Percentiles rank a stretch among this genome's conserved stretches.
phyloP scores from a whole-genome alignment of 176 grass and related monocot genomes.

The Otatea glauca region DNA sequence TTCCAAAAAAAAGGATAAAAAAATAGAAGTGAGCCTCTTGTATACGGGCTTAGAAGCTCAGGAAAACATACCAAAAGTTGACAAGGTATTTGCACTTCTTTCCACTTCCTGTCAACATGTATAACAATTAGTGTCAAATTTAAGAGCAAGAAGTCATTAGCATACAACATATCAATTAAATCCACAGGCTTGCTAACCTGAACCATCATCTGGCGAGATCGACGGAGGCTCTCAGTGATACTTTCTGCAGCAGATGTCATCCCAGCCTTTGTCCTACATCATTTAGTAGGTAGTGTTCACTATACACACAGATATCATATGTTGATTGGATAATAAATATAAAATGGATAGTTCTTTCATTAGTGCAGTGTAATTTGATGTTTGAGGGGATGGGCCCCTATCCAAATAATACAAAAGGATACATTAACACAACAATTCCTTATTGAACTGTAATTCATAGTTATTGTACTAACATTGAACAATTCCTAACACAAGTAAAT shows the following conservation, averaged over 20 bases:
- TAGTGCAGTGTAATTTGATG: neutral
- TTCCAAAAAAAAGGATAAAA: neutral
- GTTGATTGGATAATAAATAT: slow-evolving; percentile 12
- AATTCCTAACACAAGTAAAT: no score
- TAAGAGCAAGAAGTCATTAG: slow-evolving; percentile 14
- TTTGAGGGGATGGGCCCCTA: neutral
- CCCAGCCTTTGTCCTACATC: slow-evolving; percentile 79
- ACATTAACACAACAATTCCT: neutral
- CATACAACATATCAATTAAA: slow-evolving; percentile 24
- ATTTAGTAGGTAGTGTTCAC: neutral
- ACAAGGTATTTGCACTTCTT: slow-evolving; percentile 76
- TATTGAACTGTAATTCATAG: no score
- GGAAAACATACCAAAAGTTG: slow-evolving; percentile 73
- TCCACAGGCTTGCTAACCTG: slow-evolving; percentile 57
- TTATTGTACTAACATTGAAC: no score
- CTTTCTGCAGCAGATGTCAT: slow-evolving; percentile 94
- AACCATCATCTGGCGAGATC: slow-evolving; percentile 88
- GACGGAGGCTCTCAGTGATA: slow-evolving; percentile 83
- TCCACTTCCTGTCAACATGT: slow-evolving; percentile 53
- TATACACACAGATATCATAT: neutral
- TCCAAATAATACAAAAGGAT: neutral
- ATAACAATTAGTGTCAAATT: neutral
- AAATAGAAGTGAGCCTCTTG: neutral
- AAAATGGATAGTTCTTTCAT: neutral
- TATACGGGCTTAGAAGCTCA: slow-evolving; percentile 17